phyloP scores from a whole-genome alignment of 2,329 filamentous ascomycete species.

The Ophiosphaerella narmari region DNA sequence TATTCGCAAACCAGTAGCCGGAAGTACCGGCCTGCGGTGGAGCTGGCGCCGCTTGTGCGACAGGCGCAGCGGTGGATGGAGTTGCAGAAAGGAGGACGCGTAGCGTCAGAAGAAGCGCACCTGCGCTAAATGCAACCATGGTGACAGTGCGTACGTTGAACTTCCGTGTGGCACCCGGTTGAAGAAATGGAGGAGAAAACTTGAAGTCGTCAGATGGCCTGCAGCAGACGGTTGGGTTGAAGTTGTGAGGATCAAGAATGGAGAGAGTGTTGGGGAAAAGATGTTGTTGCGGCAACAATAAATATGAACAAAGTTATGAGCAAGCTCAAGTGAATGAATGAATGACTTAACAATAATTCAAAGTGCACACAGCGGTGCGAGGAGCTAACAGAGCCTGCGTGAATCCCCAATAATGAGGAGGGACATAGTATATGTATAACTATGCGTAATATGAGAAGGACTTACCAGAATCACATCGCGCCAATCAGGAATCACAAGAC shows the following conservation, averaged over 20 bases:
- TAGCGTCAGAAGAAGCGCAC: slow-evolving; percentile 44
- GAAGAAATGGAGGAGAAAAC: slow-evolving; percentile 23
- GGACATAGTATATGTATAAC: slow-evolving; percentile 39
- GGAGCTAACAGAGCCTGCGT: slow-evolving; percentile 40
- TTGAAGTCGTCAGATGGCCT: slow-evolving; percentile 36
- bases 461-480: slow-evolving; percentile 35
- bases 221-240: slow-evolving; percentile 27
- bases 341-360: slow-evolving; percentile 26
- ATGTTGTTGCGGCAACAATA: slow-evolving; percentile 25
- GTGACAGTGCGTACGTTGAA: slow-evolving; percentile 30
- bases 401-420: slow-evolving; percentile 26
- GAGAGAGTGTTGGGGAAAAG: slow-evolving; percentile 9
- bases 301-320: slow-evolving; percentile 17
- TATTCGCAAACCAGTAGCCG: slow-evolving; percentile 72
- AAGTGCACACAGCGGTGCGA: slow-evolving; percentile 32
- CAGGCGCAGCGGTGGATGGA: slow-evolving; percentile 34
- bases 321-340: slow-evolving; percentile 36
- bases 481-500: slow-evolving; percentile 36
- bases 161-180: slow-evolving; percentile 16
- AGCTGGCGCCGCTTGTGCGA: slow-evolving; percentile 25
- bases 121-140: slow-evolving; percentile 46
- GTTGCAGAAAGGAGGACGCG: slow-evolving; percentile 41
- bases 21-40: slow-evolving; percentile 30
- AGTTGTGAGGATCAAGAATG: slow-evolving; percentile 17
- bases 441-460: slow-evolving; percentile 20